A percentile compares a stretch with the other conserved stretches of the same genome.
phyloP scores from a whole-genome alignment of 371 early-diverging fungal genomes.

The Lichtheimia ornata region DNA sequence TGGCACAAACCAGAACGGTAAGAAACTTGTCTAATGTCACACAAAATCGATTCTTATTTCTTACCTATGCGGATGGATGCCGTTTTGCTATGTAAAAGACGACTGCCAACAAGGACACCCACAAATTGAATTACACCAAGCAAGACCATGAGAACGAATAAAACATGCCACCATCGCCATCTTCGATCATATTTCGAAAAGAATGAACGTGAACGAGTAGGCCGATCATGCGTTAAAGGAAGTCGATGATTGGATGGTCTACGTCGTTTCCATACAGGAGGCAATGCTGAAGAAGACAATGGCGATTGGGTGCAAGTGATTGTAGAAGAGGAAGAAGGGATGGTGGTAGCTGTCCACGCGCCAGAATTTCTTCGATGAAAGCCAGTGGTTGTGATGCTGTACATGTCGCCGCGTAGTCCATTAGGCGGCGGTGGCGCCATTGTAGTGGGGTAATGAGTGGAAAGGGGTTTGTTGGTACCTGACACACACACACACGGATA shows the following conservation, averaged over 20 bases:
- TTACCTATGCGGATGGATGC: slow-evolving; percentile 58
- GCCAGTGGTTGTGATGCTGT: neutral
- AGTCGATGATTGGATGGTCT: slow-evolving; percentile 3
- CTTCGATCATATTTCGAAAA: slow-evolving; percentile 22
- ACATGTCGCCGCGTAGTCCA: slow-evolving; percentile 10
- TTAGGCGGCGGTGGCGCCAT: slow-evolving; percentile 23
- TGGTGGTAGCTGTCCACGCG: neutral
- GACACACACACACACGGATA: no score
- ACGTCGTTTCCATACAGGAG: slow-evolving; percentile 5
- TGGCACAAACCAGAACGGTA: slow-evolving; percentile 2
- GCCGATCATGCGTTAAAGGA: slow-evolving; percentile 3
- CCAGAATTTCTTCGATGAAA: slow-evolving; percentile 5
- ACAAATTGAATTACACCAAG: slow-evolving; percentile 41
- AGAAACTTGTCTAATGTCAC: slow-evolving; percentile 16
- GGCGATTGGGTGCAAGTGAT: slow-evolving; percentile 3
- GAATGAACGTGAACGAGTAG: neutral
- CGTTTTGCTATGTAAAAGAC: slow-evolving; percentile 37
- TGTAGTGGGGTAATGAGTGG: neutral
- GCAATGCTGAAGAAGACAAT: neutral
- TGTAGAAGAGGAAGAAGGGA: slow-evolving; percentile 3
- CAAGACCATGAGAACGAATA: slow-evolving; percentile 34
- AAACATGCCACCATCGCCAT: slow-evolving; percentile 62
- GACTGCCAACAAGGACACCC: slow-evolving; percentile 40
- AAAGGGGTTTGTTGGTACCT: neutral
- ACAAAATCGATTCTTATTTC: slow-evolving; percentile 10